Percentiles rank a stretch among this genome's conserved stretches.
Conservation (phyloP, 768 basidiomycete species). For the Leccinellum albellum region DNA sequence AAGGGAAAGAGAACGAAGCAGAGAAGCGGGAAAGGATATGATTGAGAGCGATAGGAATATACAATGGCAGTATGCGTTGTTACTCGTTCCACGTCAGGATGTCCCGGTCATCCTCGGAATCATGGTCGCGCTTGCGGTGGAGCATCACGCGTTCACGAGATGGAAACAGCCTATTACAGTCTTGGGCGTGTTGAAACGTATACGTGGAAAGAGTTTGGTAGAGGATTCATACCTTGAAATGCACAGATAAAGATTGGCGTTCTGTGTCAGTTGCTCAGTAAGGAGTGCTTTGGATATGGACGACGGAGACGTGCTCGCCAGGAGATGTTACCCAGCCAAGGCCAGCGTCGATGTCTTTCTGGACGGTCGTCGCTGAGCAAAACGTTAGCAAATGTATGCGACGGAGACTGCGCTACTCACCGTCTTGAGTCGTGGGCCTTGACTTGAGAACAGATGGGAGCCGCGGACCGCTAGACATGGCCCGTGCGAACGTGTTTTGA, state of each 20-base stretch:
- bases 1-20: slow-evolving; percentile 79
- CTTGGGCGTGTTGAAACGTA: slow-evolving; percentile 29
- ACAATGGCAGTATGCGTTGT: slow-evolving; percentile 1
- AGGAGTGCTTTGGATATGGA: background rate
- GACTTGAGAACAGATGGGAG: slow-evolving; percentile 34
- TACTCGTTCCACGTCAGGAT: slow-evolving; percentile 76
- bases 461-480: slow-evolving; percentile 24
- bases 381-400: background rate
- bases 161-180: slow-evolving; percentile 71
- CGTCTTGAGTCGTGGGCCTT: slow-evolving; percentile 30
- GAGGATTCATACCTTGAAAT: slow-evolving; percentile 41
- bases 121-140: slow-evolving; percentile 74
- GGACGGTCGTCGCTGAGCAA: slow-evolving; percentile 46
- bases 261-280: slow-evolving; percentile 33
- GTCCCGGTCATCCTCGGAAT: slow-evolving; percentile 46
- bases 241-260: slow-evolving; percentile 82
- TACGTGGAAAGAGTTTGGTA: background rate
- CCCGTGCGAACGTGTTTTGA: background rate
- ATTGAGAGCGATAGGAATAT: slow-evolving; percentile 34
- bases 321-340: slow-evolving; percentile 64
- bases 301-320: slow-evolving; percentile 45
- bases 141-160: slow-evolving; percentile 62
- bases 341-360: slow-evolving; percentile 48
- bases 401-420: slow-evolving; percentile 12
- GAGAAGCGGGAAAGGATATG: slow-evolving; percentile 91